Percentiles rank a stretch among this genome's conserved stretches.
phyloP scores from a whole-genome alignment of 2,329 filamentous ascomycete genomes.

The Colletotrichum horii region DNA sequence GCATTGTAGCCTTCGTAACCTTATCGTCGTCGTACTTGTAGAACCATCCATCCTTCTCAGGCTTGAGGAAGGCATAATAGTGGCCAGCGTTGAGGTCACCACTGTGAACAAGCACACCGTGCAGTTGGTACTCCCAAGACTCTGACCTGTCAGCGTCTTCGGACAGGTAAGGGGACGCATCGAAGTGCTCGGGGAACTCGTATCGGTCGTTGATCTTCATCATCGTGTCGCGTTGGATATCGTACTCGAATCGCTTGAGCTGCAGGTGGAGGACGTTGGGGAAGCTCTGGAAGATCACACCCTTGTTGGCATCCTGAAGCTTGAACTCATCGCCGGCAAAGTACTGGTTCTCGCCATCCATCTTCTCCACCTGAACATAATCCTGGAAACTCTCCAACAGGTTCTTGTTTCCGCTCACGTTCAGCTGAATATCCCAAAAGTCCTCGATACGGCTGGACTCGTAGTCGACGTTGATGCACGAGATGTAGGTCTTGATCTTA shows the following conservation, averaged over 20 bases:
- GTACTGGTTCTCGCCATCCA: constrained; percentile 99
- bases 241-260: constrained; percentile 97
- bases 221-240: constrained; percentile 94
- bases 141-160: constrained; percentile 87
- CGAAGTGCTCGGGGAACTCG: constrained; percentile 84
- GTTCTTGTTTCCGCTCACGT: constrained; percentile 92
- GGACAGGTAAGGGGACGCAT: constrained; percentile 86
- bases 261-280: constrained; percentile 94
- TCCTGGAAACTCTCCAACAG: constrained; percentile 94
- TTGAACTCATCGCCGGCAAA: constrained; percentile 89
- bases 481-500: constrained; percentile 98
- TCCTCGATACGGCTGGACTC: constrained; percentile 95
- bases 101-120: constrained; percentile 94
- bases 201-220: constrained; percentile 98
- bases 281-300: constrained; percentile 95
- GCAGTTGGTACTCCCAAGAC: constrained; percentile 88
- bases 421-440: constrained; percentile 98
- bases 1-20: constrained; percentile 90
- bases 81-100: constrained; percentile 97
- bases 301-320: constrained; percentile 95
- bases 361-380: constrained; percentile 94
- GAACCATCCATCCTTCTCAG: constrained; percentile 90
- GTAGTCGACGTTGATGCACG: constrained; percentile 97
- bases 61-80: constrained; percentile 97
- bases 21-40: constrained; percentile 98